A percentile compares a stretch with the other conserved stretches of the same genome.
Conservation (phyloP, 768 basidiomycete species). For the Kwoniella sp. region DNA sequence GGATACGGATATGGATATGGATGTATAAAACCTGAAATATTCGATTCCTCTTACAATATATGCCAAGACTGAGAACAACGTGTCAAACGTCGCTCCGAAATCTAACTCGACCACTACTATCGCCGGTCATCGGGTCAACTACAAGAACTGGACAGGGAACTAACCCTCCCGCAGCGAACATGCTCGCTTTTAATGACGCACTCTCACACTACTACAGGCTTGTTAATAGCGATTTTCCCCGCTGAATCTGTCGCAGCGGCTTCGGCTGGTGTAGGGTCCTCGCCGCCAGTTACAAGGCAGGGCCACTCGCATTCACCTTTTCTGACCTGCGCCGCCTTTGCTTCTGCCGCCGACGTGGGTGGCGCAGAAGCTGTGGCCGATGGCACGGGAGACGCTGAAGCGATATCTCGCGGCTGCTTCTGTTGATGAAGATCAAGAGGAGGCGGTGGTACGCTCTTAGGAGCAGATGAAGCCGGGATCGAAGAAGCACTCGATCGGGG, state of each 20-base stretch:
- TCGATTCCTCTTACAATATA: too few species aligned
- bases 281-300: slow-evolving; percentile 16
- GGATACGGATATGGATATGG: too few species aligned
- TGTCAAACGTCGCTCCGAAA: too few species aligned
- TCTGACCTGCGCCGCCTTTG: neutral
- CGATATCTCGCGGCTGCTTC: neutral
- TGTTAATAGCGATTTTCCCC: neutral
- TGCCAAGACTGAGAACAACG: too few species aligned
- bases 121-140: too few species aligned
- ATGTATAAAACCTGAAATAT: too few species aligned
- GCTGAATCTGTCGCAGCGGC: neutral
- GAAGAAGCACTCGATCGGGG: too few species aligned
- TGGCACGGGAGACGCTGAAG: neutral
- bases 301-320: slow-evolving; percentile 20
- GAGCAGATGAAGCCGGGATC: neutral
- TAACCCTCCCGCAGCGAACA: too few species aligned
- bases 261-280: neutral
- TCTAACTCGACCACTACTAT: too few species aligned
- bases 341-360: neutral
- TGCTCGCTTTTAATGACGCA: too few species aligned
- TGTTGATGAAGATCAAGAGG: neutral
- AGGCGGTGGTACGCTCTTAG: neutral
- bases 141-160: too few species aligned
- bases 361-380: neutral
- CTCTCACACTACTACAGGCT: neutral